Base-by-base conservation (phyloP, 108 stramenopile species). In the Fragilaria crotonensis region DNA sequence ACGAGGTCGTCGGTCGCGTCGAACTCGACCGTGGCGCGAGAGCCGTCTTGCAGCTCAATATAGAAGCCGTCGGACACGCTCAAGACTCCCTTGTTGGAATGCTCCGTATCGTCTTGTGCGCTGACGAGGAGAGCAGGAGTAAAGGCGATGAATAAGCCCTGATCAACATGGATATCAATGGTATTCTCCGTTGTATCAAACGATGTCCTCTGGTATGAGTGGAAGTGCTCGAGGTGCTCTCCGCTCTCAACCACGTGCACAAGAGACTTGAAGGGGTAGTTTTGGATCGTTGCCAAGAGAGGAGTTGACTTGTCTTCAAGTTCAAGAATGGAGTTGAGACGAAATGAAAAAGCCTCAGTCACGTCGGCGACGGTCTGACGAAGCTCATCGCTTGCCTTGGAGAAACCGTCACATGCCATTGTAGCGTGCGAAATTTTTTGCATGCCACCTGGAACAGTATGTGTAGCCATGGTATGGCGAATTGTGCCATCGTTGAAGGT, bases 161-260 rank as follows among this genome's bases (percentile, higher is more conserved):
- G 87, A 67, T 93, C 91, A 0, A 67, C 65, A 64, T 93, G 91
- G 30, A 72, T 60, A 19, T 87, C 81, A 36, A 93, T 75, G 20
- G 84, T 85, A 5, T 31, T 54, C 14, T 57, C 59, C 25, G 62
- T 30, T 1, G 21, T 14, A 11, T 27, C 20, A 27, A 45, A 46
- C 0, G 28, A 32, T 22, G 22, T 51, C 60, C 76, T 64, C 25
- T 76, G 60, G 62, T 89, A 93, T 5, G 76, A 79, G 65, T 93
- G 91, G 55, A 89, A 89, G 53, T 93, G 91, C 45, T 93, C 91
- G 46, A 93, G 62, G 20, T 79, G 76, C 47, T 89, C 79, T n/a
- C 87, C 84, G 44, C 67, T 45, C 25, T 64, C 27, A 18, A 89
- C 76, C 1, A 89, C 53, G 33, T 85, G 75, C 22, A 47, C 57